phyloP scores from a whole-genome alignment of 805 yeast species.

The Yamadazyma sp. region DNA sequence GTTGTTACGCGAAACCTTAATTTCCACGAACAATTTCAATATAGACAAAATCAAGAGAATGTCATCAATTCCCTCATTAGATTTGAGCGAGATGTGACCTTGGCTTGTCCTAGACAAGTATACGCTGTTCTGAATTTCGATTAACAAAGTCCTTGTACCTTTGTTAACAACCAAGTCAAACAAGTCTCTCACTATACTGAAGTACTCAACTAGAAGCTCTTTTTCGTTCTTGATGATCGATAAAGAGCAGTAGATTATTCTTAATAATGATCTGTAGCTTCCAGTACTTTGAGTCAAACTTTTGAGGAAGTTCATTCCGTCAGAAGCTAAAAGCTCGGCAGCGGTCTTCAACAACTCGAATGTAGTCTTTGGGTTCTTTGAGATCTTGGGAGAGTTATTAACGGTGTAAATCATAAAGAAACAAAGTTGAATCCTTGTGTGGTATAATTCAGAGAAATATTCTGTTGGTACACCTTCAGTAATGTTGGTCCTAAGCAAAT shows the following conservation, averaged over 20 bases:
- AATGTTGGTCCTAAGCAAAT: conserved; percentile 51
- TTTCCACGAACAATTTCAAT: conserved; percentile 54
- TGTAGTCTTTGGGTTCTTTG: conserved; percentile 33
- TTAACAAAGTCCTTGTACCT: conserved; percentile 60
- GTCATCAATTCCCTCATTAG: conserved; percentile 61
- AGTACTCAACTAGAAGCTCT: conserved; percentile 42
- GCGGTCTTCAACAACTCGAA: conserved; percentile 44
- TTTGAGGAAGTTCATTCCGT: conserved; percentile 48
- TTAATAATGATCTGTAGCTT: conserved; percentile 58
- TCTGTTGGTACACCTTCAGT: conserved; percentile 52
- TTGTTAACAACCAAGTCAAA: conserved; percentile 64
- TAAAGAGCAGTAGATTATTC: conserved; percentile 54
- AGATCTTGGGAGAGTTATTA: conserved; percentile 27
- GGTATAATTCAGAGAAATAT: conserved; percentile 49
- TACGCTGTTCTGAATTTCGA: conserved; percentile 58
- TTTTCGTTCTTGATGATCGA: conserved; percentile 42
- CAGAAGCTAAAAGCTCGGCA: conserved; percentile 47
- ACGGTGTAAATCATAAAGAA: conserved; percentile 50
- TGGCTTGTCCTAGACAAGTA: conserved; percentile 37
- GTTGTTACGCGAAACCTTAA: conserved; percentile 49
- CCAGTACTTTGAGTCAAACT: conserved; percentile 42
- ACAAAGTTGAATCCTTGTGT: conserved; percentile 66
- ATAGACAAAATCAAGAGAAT: conserved; percentile 60
- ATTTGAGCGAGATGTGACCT: conserved; percentile 29
- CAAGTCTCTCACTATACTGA: conserved; percentile 53